Base-by-base conservation (phyloP, 2,329 filamentous ascomycete genomes). In the Aspergillus quadrilineatus region DNA sequence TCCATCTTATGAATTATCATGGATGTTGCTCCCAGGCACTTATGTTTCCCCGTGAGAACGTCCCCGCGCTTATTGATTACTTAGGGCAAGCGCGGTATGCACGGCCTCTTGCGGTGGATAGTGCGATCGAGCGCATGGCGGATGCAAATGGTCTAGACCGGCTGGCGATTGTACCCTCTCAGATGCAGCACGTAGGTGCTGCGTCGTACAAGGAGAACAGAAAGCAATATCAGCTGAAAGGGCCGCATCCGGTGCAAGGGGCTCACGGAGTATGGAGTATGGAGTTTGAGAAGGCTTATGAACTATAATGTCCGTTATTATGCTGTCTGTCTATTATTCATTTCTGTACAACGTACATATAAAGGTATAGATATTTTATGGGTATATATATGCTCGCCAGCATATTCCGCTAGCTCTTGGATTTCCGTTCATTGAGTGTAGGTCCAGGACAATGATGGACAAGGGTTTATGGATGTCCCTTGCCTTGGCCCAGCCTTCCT, bases 11-110 rank as follows among this genome's bases (percentile, higher is more conserved):
- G 77, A 67, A 75, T n/a, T 58, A 68, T 6, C 75, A 72, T 48
- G 77, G 75, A 10, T 79, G 76, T 62, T 79, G 77, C 59, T 71
- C 72, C 6, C 77, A 80, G 64, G 77, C 69, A 5, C 68, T 79
- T 3, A 66, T 79, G 12, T 79, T 77, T 47, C 75, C 76, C 1
- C 71, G 71, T 3, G 58, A 62, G n/a, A 58, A 56, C n/a, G 53
- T 63, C 1, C 63, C 64, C 1, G 36, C 28, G n/a, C 53, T 66
- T 12, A 50, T 63, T 8, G 52, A 57, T 2, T 56, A 60, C 41
- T 53, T 66, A 26, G 48, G 62, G 22, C 44, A 60, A n/a, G 50
- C 56, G 48, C 56, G 57, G 47, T 51, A 57, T 37, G 37, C 41
- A n/a, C 45, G 49, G 2, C 59, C 63, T 6, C 56, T 61, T 36